Conservation (phyloP, 148 eudicot genomes). For the Cornus kousa region DNA sequence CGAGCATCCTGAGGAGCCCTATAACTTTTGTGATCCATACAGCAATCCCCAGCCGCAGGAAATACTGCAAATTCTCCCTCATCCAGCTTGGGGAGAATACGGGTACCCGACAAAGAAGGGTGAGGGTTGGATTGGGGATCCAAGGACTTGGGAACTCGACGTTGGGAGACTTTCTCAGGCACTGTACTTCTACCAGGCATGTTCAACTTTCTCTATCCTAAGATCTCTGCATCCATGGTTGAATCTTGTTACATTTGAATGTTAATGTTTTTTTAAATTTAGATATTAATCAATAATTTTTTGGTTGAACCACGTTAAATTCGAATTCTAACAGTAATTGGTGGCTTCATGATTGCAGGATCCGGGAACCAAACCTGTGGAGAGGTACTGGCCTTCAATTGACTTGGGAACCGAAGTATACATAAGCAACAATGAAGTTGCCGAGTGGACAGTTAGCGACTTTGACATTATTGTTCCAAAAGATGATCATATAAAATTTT, state of each 20-base stretch:
- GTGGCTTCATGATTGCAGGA: slow-evolving; percentile 30
- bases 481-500: not conserved
- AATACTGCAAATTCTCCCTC: slow-evolving; percentile 48
- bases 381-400: slow-evolving; percentile 41
- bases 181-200: slow-evolving; percentile 44
- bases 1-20: slow-evolving; percentile 24
- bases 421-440: slow-evolving; percentile 23
- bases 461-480: slow-evolving; percentile 39
- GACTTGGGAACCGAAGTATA: slow-evolving; percentile 47
- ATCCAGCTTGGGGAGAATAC: slow-evolving; percentile 44
- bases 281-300: no score
- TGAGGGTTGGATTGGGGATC: slow-evolving; percentile 44
- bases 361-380: slow-evolving; percentile 43
- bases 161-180: slow-evolving; percentile 42
- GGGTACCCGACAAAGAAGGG: slow-evolving; percentile 44
- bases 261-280: no score
- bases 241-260: not conserved
- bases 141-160: slow-evolving; percentile 50
- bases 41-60: slow-evolving; percentile 62
- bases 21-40: slow-evolving; percentile 32
- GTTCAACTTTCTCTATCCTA: not conserved
- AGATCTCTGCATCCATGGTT: not conserved
- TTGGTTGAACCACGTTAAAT: no score
- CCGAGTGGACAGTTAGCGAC: slow-evolving; percentile 52
- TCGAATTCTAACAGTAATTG: not conserved